These are phyloP conservation scores for Talaromyces marneffei DNA, from an alignment of 2,329 filamentous ascomycete genomes.

Conservation along the genomic window DNA sequence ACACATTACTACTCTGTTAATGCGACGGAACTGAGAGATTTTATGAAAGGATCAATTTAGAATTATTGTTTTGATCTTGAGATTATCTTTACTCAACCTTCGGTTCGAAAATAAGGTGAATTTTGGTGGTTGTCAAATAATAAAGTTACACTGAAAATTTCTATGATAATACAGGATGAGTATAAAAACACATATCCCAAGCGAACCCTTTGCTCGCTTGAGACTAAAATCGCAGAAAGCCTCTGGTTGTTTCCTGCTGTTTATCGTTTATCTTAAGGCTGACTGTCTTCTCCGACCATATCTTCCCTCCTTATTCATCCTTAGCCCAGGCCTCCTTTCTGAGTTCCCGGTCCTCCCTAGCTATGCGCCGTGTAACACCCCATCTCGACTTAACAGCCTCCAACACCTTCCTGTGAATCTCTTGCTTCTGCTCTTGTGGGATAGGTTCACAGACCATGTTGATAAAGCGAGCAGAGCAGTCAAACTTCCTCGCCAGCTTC, in stretches of 20 bases:
- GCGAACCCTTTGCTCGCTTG: background rate
- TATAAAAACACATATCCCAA: background rate
- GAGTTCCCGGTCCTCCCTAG: conserved; percentile 55
- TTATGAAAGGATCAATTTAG: background rate
- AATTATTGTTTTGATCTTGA: background rate
- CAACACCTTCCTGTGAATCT: conserved; percentile 43
- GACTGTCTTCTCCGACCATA: background rate
- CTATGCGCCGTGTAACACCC: conserved; percentile 55
- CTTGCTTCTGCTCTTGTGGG: conserved; percentile 45
- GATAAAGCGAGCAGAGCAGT: conserved; percentile 58
- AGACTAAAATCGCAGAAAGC: background rate
- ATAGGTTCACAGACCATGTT: conserved; percentile 53
- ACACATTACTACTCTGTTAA: background rate
- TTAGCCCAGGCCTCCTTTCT: conserved; percentile 57
- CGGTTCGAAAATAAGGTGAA: background rate
- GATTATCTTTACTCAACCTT: background rate
- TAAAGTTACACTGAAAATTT: conserved; percentile 9
- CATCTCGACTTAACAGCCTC: conserved; percentile 54
- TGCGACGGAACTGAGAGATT: background rate
- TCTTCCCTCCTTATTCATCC: conserved; percentile 42
- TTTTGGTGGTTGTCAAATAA: conserved; percentile 8
- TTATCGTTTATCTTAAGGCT: background rate
- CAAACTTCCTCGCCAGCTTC: conserved; percentile 57
- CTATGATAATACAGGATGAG: conserved; percentile 9
- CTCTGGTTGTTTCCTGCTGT: background rate